Evolutionary conservation across 1,284 basidiomycete species (phyloP).

Genomic region (Microbotryum violaceum): DNA sequence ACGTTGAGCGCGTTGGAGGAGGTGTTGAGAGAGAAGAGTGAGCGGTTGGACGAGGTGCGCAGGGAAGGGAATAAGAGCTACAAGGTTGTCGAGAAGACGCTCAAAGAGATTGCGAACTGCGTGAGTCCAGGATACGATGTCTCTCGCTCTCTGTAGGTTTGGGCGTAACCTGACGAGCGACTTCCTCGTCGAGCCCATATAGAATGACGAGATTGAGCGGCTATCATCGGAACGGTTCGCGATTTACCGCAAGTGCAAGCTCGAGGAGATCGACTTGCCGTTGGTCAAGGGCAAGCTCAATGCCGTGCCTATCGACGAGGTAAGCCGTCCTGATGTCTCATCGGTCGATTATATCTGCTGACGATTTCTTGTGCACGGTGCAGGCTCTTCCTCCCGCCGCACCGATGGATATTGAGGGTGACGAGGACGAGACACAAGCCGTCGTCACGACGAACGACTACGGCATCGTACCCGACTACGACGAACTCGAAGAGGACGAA

Average conservation of each 20-base stretch:
- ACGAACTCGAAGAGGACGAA: conserved; percentile 71
- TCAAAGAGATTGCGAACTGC: conserved; percentile 81
- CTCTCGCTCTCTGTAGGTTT: neutral
- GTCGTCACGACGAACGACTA: conserved; percentile 69
- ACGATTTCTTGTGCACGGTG: no score
- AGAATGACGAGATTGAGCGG: conserved; percentile 94
- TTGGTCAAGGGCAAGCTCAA: conserved; percentile 66
- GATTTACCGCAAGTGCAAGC: conserved; percentile 81
- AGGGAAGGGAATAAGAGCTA: conserved; percentile 60
- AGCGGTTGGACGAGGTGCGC: conserved; percentile 67
- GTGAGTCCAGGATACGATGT: conserved; percentile 44
- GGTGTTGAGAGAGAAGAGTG: conserved; percentile 57
- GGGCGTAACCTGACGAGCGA: no score
- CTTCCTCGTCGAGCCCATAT: neutral
- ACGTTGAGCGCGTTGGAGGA: conserved; percentile 14
- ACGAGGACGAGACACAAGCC: conserved; percentile 66
- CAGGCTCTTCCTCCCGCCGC: conserved; percentile 26
- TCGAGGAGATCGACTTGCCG: conserved; percentile 86
- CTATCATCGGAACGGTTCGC: conserved; percentile 74
- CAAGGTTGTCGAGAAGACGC: conserved; percentile 69
- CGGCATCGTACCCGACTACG: conserved; percentile 85
- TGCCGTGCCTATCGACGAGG: conserved; percentile 91
- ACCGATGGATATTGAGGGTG: conserved; percentile 78
- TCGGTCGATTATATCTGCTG: neutral
- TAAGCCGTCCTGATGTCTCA: conserved; percentile 42